phyloP scores from a whole-genome alignment of 2,329 filamentous ascomycete species.

The Sporothrix curviconia region DNA sequence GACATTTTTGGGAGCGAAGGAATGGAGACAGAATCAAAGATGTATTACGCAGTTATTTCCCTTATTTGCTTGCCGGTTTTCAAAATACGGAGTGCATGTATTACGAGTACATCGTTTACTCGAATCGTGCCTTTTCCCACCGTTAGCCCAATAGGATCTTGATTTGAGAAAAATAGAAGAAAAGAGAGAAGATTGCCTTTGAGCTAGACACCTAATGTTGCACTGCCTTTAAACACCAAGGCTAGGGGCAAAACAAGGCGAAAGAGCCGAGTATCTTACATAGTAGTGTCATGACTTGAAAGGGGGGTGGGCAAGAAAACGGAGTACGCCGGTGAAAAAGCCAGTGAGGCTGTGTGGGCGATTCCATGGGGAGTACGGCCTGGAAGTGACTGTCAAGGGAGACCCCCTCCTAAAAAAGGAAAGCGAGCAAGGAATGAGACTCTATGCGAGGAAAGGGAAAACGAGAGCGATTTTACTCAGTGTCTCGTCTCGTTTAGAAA shows the following conservation, averaged over 20 bases:
- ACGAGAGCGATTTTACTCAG: too few species aligned
- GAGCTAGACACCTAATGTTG: too few species aligned
- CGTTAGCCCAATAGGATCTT: too few species aligned
- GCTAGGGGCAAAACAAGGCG: not conserved
- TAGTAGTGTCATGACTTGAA: too few species aligned
- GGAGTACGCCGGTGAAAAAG: not conserved
- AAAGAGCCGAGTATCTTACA: not conserved
- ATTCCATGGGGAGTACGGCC: too few species aligned
- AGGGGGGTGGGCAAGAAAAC: not conserved
- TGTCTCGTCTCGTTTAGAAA: not conserved
- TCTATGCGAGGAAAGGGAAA: not conserved
- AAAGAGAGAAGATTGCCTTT: too few species aligned
- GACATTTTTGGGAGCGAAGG: not conserved
- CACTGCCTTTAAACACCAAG: too few species aligned
- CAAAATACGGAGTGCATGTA: too few species aligned
- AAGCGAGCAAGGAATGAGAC: not conserved
- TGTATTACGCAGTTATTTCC: not conserved
- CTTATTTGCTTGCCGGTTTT: not conserved
- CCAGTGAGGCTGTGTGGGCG: not conserved
- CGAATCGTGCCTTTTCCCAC: too few species aligned
- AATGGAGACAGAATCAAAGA: not conserved
- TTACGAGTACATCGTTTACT: too few species aligned
- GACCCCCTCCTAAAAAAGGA: not conserved
- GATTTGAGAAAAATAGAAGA: too few species aligned
- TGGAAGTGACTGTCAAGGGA: too few species aligned